These are phyloP conservation scores for Berberis thunbergii DNA, from an alignment of 164 flowering plant species.

Conservation along the genomic window DNA sequence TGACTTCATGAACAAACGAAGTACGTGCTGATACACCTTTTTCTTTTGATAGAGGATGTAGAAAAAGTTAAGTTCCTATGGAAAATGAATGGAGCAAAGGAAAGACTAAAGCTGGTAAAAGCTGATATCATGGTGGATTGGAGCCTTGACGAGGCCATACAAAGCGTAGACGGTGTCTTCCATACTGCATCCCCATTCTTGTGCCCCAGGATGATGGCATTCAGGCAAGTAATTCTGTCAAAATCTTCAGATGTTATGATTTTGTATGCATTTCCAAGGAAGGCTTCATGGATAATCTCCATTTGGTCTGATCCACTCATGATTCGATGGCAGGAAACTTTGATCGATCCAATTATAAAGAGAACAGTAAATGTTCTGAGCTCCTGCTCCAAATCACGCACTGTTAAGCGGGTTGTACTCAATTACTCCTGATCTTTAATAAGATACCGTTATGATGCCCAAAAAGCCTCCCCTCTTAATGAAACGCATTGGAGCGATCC, in stretches of 20 bases:
- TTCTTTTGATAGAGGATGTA: conserved; percentile 27
- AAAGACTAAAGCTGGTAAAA: conserved; percentile 39
- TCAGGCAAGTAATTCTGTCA: conserved; percentile 29
- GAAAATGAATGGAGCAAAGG: conserved; percentile 77
- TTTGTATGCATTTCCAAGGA: neutral
- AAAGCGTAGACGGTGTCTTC: conserved; percentile 84
- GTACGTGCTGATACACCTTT: neutral
- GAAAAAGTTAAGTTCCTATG: conserved; percentile 66
- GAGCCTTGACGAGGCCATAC: conserved; percentile 72
- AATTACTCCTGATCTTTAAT: conserved; percentile 75
- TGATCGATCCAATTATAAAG: conserved; percentile 71
- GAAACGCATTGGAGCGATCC: conserved; percentile 92
- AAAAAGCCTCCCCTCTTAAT: conserved; percentile 56
- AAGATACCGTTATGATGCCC: conserved; percentile 62
- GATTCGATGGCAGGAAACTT: conserved; percentile 35
- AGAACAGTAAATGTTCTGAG: conserved; percentile 76
- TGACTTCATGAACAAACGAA: neutral
- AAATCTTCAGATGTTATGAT: neutral
- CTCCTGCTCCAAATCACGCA: conserved; percentile 55
- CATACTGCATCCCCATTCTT: conserved; percentile 86
- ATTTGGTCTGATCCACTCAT: neutral
- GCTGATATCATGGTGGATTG: conserved; percentile 31
- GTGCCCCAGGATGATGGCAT: conserved; percentile 60
- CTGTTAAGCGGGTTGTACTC: conserved; percentile 71
- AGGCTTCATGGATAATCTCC: too few species aligned